Conservation (phyloP, 345 rosid genomes). For the Euphorbia peplus region DNA sequence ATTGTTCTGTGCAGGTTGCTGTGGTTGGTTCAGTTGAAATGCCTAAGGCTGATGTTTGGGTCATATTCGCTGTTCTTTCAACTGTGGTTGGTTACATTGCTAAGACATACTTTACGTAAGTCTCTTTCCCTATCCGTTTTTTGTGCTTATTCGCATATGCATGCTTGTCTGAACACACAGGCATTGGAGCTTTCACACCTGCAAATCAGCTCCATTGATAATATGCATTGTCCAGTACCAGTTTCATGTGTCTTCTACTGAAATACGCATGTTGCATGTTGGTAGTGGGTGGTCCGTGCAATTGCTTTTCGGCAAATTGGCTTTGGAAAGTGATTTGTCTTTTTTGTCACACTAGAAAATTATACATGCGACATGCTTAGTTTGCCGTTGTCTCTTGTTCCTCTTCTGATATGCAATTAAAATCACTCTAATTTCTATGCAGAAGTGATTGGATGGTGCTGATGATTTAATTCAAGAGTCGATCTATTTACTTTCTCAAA, state of each 20-base stretch:
- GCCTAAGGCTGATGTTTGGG: constrained; percentile 87
- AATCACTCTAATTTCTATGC: not conserved
- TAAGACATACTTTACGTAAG: constrained; percentile 97
- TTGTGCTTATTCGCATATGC: not conserved
- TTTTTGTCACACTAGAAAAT: not conserved
- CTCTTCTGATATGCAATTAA: not conserved
- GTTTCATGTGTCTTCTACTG: not conserved
- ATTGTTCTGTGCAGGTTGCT: constrained; percentile 56
- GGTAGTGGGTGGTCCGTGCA: not conserved
- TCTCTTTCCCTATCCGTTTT: constrained; percentile 14
- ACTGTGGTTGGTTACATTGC: constrained; percentile 93
- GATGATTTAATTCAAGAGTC: not conserved
- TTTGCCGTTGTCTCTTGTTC: not conserved
- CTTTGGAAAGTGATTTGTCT: not conserved
- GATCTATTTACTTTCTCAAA: not conserved
- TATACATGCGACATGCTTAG: not conserved
- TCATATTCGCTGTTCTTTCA: constrained; percentile 76
- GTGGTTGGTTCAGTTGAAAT: constrained; percentile 68
- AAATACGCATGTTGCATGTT: not conserved
- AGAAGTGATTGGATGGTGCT: not conserved
- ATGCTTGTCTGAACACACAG: not conserved
- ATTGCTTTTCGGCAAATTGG: not conserved
- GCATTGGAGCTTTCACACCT: not conserved
- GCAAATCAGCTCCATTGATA: not conserved
- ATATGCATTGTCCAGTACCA: no score